Base-by-base conservation (phyloP, 2,329 filamentous ascomycete species). In the Hymenoscyphus repandus region DNA sequence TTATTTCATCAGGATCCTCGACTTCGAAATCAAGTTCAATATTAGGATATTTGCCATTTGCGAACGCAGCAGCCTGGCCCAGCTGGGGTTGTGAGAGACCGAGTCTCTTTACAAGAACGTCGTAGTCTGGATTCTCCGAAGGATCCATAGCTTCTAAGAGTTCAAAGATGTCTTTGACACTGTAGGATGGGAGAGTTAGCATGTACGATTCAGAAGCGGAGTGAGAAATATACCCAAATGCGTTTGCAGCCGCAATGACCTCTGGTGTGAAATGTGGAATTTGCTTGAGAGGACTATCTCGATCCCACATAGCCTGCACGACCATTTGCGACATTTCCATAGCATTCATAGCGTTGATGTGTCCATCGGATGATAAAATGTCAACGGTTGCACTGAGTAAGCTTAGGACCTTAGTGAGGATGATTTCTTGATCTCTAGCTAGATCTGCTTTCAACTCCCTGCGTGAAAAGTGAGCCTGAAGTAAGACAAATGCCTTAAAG, bases 281-380 rank as follows among this genome's bases (percentile, higher is more conserved):
- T 70, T 99, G 93, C 74, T 96, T 96, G 59, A 99, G 78, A 36
- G 93, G 91, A 63, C 88, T 95, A 69, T 99, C 93, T 51, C 91
- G 87, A 71, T 99, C 92, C 93, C 93, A 99, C 89, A 97, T 96
- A 45, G 87, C 91, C 72, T 99, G 93, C 2, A 99, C 91, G 47
- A 95, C 89, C 93, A 99, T 99, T 67, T 99, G 93, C 11, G 89
- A 95, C 80, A 99, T 90, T 69, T 99, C 93, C 92, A 99, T 99
- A 27, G 93, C 93, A 63, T 86, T 91, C 85, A 96, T 95, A 53
- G 93, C 92, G 66, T 99, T 99, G 55, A 99, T 78, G 63, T 96
- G 90, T 12, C 92, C 93, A 62, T 99, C 91, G 0, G 91, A 96
- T 9, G 90, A 96, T 33, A 99, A 79, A 13, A 99, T 90, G 67